These are phyloP conservation scores for Grifola frondosa DNA, from an alignment of 1,284 basidiomycete genomes.

Conservation along the genomic window DNA sequence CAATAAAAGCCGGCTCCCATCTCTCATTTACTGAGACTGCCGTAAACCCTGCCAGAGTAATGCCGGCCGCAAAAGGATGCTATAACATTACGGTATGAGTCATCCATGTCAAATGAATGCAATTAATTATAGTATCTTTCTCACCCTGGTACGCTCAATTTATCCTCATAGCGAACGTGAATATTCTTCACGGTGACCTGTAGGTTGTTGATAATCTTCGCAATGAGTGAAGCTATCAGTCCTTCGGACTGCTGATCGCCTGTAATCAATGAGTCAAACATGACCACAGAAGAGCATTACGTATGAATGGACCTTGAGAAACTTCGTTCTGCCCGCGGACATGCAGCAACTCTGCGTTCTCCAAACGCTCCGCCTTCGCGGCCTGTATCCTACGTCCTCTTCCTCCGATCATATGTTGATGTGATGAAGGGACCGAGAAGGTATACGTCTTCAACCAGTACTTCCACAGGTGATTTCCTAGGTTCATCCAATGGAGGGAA, in stretches of 20 bases:
- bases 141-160: slow-evolving; percentile 89
- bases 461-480: slow-evolving; percentile 93
- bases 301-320: slow-evolving; percentile 40
- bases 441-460: slow-evolving; percentile 93
- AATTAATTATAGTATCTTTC: slow-evolving; percentile 31
- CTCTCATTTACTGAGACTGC: slow-evolving; percentile 91
- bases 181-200: slow-evolving; percentile 96
- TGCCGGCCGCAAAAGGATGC: slow-evolving; percentile 94
- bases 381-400: slow-evolving; percentile 84
- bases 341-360: slow-evolving; percentile 87
- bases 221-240: slow-evolving; percentile 81
- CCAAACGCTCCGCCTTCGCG: slow-evolving; percentile 86
- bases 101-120: no score
- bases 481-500: slow-evolving; percentile 93
- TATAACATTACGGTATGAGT: no score
- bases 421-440: slow-evolving; percentile 85
- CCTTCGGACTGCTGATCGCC: slow-evolving; percentile 79
- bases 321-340: slow-evolving; percentile 62
- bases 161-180: slow-evolving; percentile 96
- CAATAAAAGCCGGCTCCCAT: slow-evolving; percentile 96
- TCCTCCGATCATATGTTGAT: slow-evolving; percentile 76
- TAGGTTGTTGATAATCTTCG: slow-evolving; percentile 95
- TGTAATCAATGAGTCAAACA: slow-evolving; percentile 13
- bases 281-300: background rate
- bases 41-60: slow-evolving; percentile 91